phyloP scores from a whole-genome alignment of 768 basidiomycete species.

The Collybia sordida region DNA sequence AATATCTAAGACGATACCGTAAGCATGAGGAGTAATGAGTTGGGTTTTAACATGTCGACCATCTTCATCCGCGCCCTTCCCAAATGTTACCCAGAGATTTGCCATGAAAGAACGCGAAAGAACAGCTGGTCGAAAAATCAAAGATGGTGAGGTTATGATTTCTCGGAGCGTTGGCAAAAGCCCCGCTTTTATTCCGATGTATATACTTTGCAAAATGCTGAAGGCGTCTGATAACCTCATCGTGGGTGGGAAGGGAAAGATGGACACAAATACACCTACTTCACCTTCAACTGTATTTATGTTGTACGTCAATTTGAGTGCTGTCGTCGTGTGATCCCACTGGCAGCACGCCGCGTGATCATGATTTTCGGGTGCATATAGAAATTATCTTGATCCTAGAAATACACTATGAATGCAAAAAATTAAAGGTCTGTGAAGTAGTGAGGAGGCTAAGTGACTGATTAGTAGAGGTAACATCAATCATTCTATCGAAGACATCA shows the following conservation, averaged over 20 bases:
- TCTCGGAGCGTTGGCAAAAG: constrained; percentile 45
- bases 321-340: too few relatives aligned
- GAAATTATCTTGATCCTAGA: too few relatives aligned
- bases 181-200: constrained; percentile 32
- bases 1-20: constrained; percentile 61
- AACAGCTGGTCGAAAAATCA: constrained; percentile 43
- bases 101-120: constrained; percentile 59
- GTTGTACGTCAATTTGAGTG: too few relatives aligned
- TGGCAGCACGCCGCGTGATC: too few relatives aligned
- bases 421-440: too few relatives aligned
- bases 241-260: neutral
- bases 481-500: too few relatives aligned
- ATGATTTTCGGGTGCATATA: too few relatives aligned
- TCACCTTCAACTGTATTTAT: too few relatives aligned
- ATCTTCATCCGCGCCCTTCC: constrained; percentile 43
- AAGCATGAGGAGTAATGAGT: constrained; percentile 54
- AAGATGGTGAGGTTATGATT: constrained; percentile 36
- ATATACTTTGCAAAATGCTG: constrained; percentile 40
- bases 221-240: constrained; percentile 52
- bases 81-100: constrained; percentile 55
- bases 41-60: constrained; percentile 37
- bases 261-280: too few relatives aligned
- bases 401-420: too few relatives aligned
- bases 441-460: too few relatives aligned
- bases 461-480: too few relatives aligned